Conservation (phyloP, 1,284 basidiomycete genomes). For the Pholiota adiposa region DNA sequence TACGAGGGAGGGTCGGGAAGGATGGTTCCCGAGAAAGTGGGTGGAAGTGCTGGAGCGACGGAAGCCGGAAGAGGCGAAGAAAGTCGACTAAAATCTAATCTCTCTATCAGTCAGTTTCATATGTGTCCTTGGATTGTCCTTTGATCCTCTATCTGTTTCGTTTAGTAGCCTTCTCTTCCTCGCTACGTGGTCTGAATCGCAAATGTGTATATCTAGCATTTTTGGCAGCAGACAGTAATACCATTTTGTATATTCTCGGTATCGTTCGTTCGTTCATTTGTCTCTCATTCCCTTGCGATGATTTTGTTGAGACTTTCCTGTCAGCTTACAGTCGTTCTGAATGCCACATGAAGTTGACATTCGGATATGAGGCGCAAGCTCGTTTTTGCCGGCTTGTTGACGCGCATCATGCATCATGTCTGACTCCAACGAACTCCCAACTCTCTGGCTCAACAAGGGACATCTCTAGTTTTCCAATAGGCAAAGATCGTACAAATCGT, state of each 20-base stretch:
- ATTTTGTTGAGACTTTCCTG: neutral
- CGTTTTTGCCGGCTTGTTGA: no score
- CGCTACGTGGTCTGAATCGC: neutral
- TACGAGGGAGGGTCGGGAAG: conserved; percentile 91
- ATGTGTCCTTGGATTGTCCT: neutral
- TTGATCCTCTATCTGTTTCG: neutral
- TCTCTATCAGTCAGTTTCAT: neutral
- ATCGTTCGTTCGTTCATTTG: neutral
- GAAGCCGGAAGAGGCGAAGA: conserved; percentile 38
- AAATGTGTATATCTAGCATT: conserved; percentile 3
- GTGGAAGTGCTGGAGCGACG: conserved; percentile 73
- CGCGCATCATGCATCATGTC: no score
- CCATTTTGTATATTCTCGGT: neutral
- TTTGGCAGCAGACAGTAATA: neutral
- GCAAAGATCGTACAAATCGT: no score
- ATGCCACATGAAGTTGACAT: no score
- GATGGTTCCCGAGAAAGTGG: conserved; percentile 97
- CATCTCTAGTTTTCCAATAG: no score
- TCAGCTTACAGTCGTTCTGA: no score
- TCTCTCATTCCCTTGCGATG: neutral
- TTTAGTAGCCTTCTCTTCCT: neutral
- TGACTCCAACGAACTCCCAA: no score
- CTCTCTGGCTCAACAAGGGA: no score
- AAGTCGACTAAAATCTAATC: conserved; percentile 25
- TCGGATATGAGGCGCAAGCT: no score